Evolutionary conservation across 2,329 filamentous ascomycete genomes (phyloP), one percentile per base, ranked within the genome.

Genomic region (Lecanicillium sp.): DNA sequence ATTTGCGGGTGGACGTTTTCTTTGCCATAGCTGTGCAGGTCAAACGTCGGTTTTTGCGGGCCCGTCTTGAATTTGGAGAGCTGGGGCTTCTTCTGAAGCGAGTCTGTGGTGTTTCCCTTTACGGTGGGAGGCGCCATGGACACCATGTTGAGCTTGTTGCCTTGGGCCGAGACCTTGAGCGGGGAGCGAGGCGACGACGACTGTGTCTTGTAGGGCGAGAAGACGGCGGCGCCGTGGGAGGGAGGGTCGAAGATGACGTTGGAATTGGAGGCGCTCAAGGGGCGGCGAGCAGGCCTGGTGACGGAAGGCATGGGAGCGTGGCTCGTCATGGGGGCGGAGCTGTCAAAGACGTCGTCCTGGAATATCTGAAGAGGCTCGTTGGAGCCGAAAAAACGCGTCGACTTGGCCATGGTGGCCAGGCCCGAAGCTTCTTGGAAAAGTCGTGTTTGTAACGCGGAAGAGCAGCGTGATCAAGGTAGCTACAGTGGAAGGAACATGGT

Each of bases 231-330:
- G 43, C 69, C 60, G 43, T 69, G 58, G 49, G 68, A 59, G 46
- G 75, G 69, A 17, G 84, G 81, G 49, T 83, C 79, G 50, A 90
- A 71, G 40, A 81, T 64, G 50, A 81, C 71, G 60, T 84, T 84
- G 45, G 71, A 67, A 61, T 72, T 74, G 49, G 71, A 62, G 46
- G 53, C 65, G 48, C 65, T 61, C 10, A 75, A 59, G 19, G 71
- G 66, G 33, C 69, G 66, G 38, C 70, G 66, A 25, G 64, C 57
- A 18, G 66, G 64, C 44, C 68, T 74, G 36, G 64, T 55, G 36
- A 67, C 60, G 33, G 67, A 62, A 22, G 72, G 71, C 72, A 77
- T 77, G 28, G 72, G 71, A 31, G 72, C 71, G 49, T 75, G 69
- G 57, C 68, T 75, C 44, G 71, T 68, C 59, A 73, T 72, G 29